A percentile compares a stretch with the other conserved stretches of the same genome.
Conservation (phyloP, 2,329 filamentous ascomycete genomes). For the Aspergillus costaricaensis region DNA sequence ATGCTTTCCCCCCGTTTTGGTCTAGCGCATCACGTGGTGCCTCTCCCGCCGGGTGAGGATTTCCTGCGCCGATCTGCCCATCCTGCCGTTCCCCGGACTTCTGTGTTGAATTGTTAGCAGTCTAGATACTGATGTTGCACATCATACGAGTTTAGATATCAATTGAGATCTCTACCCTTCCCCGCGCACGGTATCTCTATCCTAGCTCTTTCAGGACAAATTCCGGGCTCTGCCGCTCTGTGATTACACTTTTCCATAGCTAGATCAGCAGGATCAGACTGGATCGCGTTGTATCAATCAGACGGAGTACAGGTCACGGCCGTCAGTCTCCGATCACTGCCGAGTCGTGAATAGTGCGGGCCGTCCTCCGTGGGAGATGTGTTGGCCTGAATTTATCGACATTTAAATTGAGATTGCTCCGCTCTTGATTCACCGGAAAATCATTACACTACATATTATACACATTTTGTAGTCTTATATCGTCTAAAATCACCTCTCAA, state of each 20-base stretch:
- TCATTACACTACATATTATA: no score
- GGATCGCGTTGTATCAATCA: not conserved
- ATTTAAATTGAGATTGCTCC: no score
- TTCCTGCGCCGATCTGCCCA: constrained; percentile 16
- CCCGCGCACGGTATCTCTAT: not conserved
- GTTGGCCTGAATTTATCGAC: not conserved
- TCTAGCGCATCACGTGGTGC: constrained; percentile 29
- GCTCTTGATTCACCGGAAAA: no score
- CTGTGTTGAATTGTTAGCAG: not conserved
- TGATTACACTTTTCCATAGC: not conserved
- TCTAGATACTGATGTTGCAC: not conserved
- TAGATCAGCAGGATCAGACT: not conserved
- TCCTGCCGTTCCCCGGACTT: constrained; percentile 10
- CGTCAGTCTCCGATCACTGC: not conserved
- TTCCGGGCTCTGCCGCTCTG: not conserved
- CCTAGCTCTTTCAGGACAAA: no score
- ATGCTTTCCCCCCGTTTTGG: constrained; percentile 13
- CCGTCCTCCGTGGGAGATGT: not conserved
- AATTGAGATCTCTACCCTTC: not conserved
- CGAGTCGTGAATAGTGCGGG: not conserved
- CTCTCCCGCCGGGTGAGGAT: constrained; percentile 14
- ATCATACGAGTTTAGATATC: not conserved
- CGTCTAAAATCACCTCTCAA: no score
- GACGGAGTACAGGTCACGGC: not conserved
- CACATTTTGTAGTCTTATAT: no score